These are phyloP conservation scores for Dactylorhiza incarnata DNA, from an alignment of 106 monocot species.

Conservation along the genomic window DNA sequence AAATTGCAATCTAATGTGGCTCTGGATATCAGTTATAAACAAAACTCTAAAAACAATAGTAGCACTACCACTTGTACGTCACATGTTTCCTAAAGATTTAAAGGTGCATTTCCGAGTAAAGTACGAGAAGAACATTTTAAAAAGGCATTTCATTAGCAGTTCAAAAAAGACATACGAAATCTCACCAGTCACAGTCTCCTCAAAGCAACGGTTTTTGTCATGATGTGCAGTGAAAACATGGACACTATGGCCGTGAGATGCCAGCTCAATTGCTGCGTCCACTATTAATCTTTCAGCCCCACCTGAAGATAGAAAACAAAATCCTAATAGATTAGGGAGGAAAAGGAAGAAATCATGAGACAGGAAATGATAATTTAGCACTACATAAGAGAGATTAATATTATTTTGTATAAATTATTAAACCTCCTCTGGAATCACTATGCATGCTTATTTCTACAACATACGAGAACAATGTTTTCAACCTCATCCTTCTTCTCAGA, in stretches of 20 bases:
- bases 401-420: background rate
- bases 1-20: too few species aligned
- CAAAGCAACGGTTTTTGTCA: constrained; percentile 86
- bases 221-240: constrained; percentile 95
- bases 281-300: constrained; percentile 96
- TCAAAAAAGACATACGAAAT: background rate
- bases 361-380: background rate
- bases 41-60: too few species aligned
- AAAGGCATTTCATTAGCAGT: background rate
- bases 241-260: constrained; percentile 66
- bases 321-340: background rate
- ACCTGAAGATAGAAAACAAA: constrained; percentile 30
- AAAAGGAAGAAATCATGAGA: background rate
- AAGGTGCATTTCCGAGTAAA: too few species aligned
- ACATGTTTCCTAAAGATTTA: too few species aligned
- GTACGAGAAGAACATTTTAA: too few species aligned
- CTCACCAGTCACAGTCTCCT: constrained; percentile 79
- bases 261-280: constrained; percentile 89
- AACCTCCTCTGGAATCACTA: background rate
- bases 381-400: background rate
- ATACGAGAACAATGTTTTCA: background rate
- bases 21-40: too few species aligned
- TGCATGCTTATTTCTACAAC: constrained; percentile 1
- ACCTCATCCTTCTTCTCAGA: background rate
- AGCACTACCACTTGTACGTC: too few species aligned